phyloP scores from a whole-genome alignment of 768 basidiomycete genomes.

The Phanerodontia chrysosporium region DNA sequence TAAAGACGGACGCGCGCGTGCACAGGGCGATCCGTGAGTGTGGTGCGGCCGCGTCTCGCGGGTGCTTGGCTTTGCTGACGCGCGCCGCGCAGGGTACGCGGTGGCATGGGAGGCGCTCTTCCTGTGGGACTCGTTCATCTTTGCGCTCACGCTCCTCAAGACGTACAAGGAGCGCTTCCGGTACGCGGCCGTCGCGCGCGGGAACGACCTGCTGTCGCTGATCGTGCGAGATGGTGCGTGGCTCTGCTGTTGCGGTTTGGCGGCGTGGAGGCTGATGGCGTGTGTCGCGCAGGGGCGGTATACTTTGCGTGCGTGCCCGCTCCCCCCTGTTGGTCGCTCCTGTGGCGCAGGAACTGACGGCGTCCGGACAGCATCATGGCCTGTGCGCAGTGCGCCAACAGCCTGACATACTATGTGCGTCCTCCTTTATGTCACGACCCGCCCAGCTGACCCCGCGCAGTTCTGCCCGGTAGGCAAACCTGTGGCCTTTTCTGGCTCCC shows the following conservation, averaged over 20 bases:
- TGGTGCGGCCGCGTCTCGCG: background rate
- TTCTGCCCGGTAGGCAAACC: slow-evolving; percentile 22
- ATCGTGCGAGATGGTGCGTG: slow-evolving; percentile 48
- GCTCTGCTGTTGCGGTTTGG: too few species aligned
- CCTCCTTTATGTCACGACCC: background rate
- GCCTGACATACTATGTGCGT: slow-evolving; percentile 35
- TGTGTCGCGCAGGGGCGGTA: slow-evolving; percentile 43
- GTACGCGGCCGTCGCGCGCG: slow-evolving; percentile 13
- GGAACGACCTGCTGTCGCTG: slow-evolving; percentile 32
- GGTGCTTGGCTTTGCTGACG: background rate
- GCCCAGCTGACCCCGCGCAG: slow-evolving; percentile 7
- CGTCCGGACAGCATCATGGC: slow-evolving; percentile 42
- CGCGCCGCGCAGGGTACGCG: slow-evolving; percentile 22
- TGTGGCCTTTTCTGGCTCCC: background rate
- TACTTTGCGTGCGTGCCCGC: slow-evolving; percentile 55
- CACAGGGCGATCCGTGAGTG: slow-evolving; percentile 3
- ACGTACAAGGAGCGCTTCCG: slow-evolving; percentile 32
- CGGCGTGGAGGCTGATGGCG: too few species aligned
- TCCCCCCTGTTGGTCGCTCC: background rate
- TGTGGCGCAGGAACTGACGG: background rate
- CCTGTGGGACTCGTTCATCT: slow-evolving; percentile 46
- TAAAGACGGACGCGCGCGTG: too few species aligned
- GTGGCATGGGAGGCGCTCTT: slow-evolving; percentile 50
- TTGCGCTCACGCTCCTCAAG: slow-evolving; percentile 42
- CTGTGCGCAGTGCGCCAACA: slow-evolving; percentile 46